Base-by-base conservation (phyloP, 169 alveolate species). In the Eimeria necatrix region DNA sequence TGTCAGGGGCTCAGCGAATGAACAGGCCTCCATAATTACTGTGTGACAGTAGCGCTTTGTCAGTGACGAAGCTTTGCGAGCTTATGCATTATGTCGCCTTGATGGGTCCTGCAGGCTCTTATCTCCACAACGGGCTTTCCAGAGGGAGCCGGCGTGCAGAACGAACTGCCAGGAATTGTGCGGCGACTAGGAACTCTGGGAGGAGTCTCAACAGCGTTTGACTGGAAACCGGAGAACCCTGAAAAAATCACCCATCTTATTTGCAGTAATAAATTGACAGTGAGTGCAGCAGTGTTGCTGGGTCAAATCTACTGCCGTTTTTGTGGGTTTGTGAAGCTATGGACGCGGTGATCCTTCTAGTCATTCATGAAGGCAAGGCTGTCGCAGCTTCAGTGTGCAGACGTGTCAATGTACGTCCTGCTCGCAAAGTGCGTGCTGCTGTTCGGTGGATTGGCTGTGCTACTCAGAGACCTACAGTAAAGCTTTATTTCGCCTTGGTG, bases 141-240 rank as follows among this genome's bases (percentile, higher is more conserved):
- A 16, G 93, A 85, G 41, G 93, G 93, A 14, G 93, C 93, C 4
- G 93, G 93, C 53, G 64, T 85, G 52, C 93, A 85, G 68, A 32
- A 60, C 81, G 93, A 85, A 59, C 10, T 85, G 73, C 93, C 93
- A 6, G 68, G 32, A 24, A 78, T 85, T 48, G 80, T 85, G 14
- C 81, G 93, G 70, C 64, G 93, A 7, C 81, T 85, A 48, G 93
- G 93, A 48, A 8, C 74, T 20, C 52, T 60, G 76, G 81, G 56
- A 8, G 78, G 81, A 20, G 46, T 48, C 22, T n/a, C 93, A 26
- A 60, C 46, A 10, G 59, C 81, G 22, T 85, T 85, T 41, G 93
- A 85, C 49, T 85, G 93, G 93, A 85, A 61, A 49, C 93, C 93
- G 4, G 81, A 60, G 6, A 8, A 12, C 76, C 93, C 93, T 61